phyloP scores from a whole-genome alignment of 345 rosid species.

The Populus euphratica region DNA sequence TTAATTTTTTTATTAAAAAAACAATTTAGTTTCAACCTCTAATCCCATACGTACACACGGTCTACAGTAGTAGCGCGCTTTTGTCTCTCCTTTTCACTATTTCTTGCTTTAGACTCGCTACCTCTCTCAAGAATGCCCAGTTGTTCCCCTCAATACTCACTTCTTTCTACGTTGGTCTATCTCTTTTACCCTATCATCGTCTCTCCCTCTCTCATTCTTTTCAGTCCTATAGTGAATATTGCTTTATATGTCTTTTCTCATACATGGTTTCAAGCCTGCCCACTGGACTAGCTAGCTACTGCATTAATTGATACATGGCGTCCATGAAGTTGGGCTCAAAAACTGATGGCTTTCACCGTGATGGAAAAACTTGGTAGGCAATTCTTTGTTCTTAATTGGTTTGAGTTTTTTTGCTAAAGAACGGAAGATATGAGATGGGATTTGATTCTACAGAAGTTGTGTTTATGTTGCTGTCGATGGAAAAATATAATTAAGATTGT shows the following conservation, averaged over 20 bases:
- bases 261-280: neutral
- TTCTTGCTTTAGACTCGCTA: conserved; percentile 25
- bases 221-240: neutral
- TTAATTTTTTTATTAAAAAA: too few relatives aligned
- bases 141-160: neutral
- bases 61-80: conserved; percentile 2
- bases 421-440: neutral
- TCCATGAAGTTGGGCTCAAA: conserved; percentile 89
- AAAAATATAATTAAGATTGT: neutral
- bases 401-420: neutral
- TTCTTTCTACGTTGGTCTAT: neutral
- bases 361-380: conserved; percentile 56
- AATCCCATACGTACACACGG: too few relatives aligned
- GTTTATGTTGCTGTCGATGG: neutral
- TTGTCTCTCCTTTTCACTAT: conserved; percentile 17
- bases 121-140: neutral
- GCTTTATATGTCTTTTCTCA: neutral
- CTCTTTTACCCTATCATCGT: neutral
- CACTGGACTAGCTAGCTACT: neutral
- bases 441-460: neutral
- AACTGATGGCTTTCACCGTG: conserved; percentile 71
- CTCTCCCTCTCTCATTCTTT: neutral
- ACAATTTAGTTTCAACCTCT: too few relatives aligned
- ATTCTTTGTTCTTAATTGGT: neutral
- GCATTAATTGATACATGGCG: conserved; percentile 43